phyloP scores from a whole-genome alignment of 306 rosid genomes.

The Psophocarpus tetragonolobus region DNA sequence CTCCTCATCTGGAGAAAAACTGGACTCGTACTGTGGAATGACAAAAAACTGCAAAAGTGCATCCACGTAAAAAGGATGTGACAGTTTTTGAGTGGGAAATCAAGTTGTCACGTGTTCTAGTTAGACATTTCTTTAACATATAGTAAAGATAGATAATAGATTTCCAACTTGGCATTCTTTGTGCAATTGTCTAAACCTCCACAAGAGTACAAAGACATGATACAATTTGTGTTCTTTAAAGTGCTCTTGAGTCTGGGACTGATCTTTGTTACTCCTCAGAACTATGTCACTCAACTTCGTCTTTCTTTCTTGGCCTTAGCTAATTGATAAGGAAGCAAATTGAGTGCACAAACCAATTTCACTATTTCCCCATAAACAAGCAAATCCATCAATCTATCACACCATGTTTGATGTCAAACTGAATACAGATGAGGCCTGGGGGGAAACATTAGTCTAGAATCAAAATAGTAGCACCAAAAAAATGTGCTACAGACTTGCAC shows the following conservation, averaged over 20 bases:
- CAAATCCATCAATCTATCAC: not conserved
- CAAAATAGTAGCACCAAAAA: not conserved
- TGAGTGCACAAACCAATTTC: not conserved
- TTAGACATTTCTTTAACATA: no score
- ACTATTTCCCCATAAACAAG: not conserved
- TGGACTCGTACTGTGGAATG: no score
- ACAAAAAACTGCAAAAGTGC: no score
- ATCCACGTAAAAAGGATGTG: no score
- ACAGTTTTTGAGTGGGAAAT: no score
- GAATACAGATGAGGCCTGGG: no score
- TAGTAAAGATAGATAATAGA: no score
- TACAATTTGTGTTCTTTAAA: not conserved
- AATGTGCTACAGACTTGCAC: not conserved
- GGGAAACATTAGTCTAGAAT: not conserved
- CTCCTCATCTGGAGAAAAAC: no score
- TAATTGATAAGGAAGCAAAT: not conserved
- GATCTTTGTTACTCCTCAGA: not conserved
- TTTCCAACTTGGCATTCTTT: constrained; percentile 17
- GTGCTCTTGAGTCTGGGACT: not conserved
- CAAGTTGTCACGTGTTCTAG: no score
- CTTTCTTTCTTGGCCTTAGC: not conserved
- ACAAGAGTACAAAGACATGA: not conserved
- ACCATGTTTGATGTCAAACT: no score
- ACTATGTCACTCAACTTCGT: not conserved
- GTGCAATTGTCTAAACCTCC: not conserved